Evolutionary conservation across 257 asterid genomes (phyloP).

Genomic region (Plectranthus barbatus): DNA sequence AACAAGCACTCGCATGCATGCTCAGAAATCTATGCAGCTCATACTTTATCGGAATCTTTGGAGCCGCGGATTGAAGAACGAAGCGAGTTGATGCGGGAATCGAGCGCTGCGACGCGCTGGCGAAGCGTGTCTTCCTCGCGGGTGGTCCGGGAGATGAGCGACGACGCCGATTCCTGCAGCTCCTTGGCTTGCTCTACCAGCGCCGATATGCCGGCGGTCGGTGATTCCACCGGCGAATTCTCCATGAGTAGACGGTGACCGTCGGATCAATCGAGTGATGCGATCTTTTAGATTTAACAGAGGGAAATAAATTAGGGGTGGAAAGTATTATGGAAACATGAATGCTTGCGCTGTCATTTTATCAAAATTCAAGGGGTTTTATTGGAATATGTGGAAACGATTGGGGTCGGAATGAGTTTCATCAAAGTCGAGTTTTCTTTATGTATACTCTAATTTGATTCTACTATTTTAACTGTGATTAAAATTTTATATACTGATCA

Average conservation of each 20-base stretch:
- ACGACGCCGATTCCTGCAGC: constrained; percentile 80
- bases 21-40: background rate
- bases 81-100: constrained; percentile 50
- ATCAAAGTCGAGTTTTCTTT: too few species aligned
- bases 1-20: constrained; percentile 17
- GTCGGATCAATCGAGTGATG: constrained; percentile 23
- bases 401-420: too few species aligned
- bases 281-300: constrained; percentile 8
- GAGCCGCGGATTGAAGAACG: constrained; percentile 53
- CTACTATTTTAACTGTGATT: too few species aligned
- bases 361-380: background rate
- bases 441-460: too few species aligned
- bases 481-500: too few species aligned
- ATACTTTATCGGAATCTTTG: constrained; percentile 43
- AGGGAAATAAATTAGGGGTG: constrained; percentile 8
- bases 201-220: constrained; percentile 26
- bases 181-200: constrained; percentile 81
- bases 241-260: constrained; percentile 32
- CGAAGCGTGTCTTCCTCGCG: constrained; percentile 93
- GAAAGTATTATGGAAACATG: background rate
- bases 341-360: constrained; percentile 16
- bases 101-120: constrained; percentile 66
- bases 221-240: constrained; percentile 38
- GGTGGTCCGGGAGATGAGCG: constrained; percentile 58
- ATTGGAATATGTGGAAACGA: too few species aligned